Conservation (phyloP, 345 rosid genomes). For the Eucalyptus camaldulensis region DNA sequence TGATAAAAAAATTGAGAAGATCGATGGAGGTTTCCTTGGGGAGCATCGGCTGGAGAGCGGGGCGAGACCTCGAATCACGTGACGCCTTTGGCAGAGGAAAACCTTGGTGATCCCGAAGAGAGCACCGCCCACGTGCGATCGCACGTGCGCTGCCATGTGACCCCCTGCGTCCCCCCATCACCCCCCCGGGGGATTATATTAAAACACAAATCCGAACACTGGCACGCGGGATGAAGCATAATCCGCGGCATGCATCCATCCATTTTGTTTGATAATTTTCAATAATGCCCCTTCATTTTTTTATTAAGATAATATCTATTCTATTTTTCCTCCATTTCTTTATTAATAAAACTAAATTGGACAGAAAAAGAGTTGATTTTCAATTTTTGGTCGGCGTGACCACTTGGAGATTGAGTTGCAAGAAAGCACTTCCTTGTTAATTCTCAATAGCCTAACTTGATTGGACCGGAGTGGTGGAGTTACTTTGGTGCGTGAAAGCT, state of each 20-base stretch:
- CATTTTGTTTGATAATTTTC: neutral
- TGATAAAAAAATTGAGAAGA: neutral
- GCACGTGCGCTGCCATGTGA: neutral
- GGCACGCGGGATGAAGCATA: neutral
- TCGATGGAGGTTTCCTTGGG: neutral
- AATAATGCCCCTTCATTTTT: neutral
- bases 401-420: accelerated
- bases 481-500: neutral
- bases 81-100: neutral
- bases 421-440: neutral
- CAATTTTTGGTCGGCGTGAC: accelerated
- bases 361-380: neutral
- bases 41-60: neutral
- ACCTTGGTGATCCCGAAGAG: neutral
- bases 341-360: neutral
- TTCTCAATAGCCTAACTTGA: neutral
- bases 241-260: neutral
- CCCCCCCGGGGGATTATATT: neutral
- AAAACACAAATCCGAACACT: neutral
- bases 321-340: neutral
- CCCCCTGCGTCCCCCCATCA: neutral
- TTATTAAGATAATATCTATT: neutral
- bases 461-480: accelerated
- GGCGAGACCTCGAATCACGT: neutral
- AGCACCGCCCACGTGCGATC: neutral